phyloP scores from a whole-genome alignment of 2,329 filamentous ascomycete species.

The Moelleriella libera region DNA sequence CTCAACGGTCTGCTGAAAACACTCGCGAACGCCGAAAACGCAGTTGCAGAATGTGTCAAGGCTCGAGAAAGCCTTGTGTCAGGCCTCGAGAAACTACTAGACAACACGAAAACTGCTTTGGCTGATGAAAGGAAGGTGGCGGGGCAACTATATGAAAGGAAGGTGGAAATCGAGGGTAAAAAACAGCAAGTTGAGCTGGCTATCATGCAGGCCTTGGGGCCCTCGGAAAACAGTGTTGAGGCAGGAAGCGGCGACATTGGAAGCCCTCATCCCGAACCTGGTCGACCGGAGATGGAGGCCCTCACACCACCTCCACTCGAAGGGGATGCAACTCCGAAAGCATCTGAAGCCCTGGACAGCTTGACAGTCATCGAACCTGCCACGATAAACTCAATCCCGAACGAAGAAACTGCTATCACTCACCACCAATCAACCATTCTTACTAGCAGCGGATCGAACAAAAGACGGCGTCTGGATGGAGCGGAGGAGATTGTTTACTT shows the following conservation, averaged over 20 bases:
- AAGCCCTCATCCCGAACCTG: slow-evolving; percentile 41
- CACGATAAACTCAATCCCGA: not conserved
- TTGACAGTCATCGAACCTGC: not conserved
- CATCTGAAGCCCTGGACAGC: slow-evolving; percentile 1
- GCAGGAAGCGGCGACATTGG: slow-evolving; percentile 30
- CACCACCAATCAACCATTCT: slow-evolving; percentile 33
- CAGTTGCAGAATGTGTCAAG: slow-evolving; percentile 80
- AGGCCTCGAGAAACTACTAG: slow-evolving; percentile 70
- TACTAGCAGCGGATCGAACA: slow-evolving; percentile 38
- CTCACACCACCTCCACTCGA: slow-evolving; percentile 62
- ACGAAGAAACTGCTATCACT: slow-evolving; percentile 8
- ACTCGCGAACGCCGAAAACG: slow-evolving; percentile 75
- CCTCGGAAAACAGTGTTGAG: slow-evolving; percentile 37
- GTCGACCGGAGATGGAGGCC: slow-evolving; percentile 70
- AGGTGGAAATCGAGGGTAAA: slow-evolving; percentile 60
- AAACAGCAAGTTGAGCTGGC: slow-evolving; percentile 82
- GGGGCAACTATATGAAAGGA: slow-evolving; percentile 50
- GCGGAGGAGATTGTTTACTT: slow-evolving; percentile 37
- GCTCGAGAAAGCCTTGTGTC: slow-evolving; percentile 65
- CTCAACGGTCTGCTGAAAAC: slow-evolving; percentile 82
- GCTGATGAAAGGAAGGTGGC: slow-evolving; percentile 54
- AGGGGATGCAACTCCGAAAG: slow-evolving; percentile 5
- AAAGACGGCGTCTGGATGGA: slow-evolving; percentile 39
- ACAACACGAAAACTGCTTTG: slow-evolving; percentile 56
- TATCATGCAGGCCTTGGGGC: slow-evolving; percentile 72